Evolutionary conservation across 2,329 filamentous ascomycete species (phyloP).

Genomic region (Neofusicoccum umdonicola): DNA sequence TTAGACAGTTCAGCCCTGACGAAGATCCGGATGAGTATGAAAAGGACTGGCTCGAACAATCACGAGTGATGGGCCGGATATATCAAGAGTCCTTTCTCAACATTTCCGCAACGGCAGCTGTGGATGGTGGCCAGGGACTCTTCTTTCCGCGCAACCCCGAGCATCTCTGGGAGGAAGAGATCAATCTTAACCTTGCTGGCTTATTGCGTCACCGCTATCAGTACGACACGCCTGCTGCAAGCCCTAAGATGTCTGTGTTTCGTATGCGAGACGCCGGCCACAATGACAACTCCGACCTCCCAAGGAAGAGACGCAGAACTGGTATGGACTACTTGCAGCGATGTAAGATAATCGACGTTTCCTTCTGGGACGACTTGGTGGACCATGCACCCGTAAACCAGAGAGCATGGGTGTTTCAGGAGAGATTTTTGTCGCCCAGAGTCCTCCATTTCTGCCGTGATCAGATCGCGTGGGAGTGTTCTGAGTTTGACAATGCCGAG

Average conservation of each 20-base stretch:
- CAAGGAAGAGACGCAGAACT: background rate
- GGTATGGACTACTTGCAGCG: background rate
- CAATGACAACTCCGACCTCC: background rate
- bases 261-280: too few species aligned
- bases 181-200: constrained; percentile 17
- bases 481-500: constrained; percentile 18
- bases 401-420: constrained; percentile 4
- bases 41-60: constrained; percentile 24
- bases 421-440: constrained; percentile 1
- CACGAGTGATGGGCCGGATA: constrained; percentile 20
- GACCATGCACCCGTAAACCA: background rate
- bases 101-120: constrained; percentile 25
- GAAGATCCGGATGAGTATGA: background rate
- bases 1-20: background rate
- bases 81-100: constrained; percentile 25
- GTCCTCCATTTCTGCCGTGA: background rate
- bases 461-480: background rate
- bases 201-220: background rate
- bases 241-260: too few species aligned
- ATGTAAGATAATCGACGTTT: background rate
- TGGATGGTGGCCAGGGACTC: constrained; percentile 21
- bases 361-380: background rate
- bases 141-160: constrained; percentile 18
- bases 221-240: too few species aligned
- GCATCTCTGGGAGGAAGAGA: constrained; percentile 19